A percentile compares a stretch with the other conserved stretches of the same genome.
Conservation (phyloP, 2,329 filamentous ascomycete genomes). For the Trichoderma sp. region DNA sequence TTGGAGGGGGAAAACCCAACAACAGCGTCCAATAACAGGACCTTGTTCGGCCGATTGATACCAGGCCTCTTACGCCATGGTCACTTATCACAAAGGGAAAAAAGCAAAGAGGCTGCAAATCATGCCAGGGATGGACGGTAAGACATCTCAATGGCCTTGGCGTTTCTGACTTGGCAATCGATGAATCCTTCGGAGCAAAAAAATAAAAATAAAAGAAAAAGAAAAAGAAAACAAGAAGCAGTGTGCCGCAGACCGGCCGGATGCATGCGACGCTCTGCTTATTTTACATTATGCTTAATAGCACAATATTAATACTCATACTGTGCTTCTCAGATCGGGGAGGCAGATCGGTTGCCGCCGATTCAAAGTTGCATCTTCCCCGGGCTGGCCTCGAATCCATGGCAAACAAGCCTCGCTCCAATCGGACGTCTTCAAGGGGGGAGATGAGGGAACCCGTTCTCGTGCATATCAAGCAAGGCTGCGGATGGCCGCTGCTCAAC, state of each 20-base stretch:
- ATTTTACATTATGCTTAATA: neutral
- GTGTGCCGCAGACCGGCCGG: neutral
- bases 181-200: neutral
- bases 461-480: neutral
- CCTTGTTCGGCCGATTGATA: neutral
- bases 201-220: neutral
- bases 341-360: neutral
- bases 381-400: neutral
- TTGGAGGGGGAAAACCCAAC: neutral
- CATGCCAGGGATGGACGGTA: neutral
- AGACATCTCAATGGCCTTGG: neutral
- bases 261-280: neutral
- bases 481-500: neutral
- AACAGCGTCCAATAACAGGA: neutral
- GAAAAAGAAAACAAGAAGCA: neutral
- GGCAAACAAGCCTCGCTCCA: neutral
- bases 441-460: neutral
- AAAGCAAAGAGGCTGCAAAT: neutral
- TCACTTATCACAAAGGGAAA: neutral
- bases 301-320: neutral
- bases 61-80: neutral
- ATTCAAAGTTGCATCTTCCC: neutral
- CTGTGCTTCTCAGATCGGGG: neutral
- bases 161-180: neutral
- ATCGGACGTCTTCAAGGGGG: neutral